Evolutionary conservation across 2,329 filamentous ascomycete genomes (phyloP).

Genomic region (Cercospora berteroae): DNA sequence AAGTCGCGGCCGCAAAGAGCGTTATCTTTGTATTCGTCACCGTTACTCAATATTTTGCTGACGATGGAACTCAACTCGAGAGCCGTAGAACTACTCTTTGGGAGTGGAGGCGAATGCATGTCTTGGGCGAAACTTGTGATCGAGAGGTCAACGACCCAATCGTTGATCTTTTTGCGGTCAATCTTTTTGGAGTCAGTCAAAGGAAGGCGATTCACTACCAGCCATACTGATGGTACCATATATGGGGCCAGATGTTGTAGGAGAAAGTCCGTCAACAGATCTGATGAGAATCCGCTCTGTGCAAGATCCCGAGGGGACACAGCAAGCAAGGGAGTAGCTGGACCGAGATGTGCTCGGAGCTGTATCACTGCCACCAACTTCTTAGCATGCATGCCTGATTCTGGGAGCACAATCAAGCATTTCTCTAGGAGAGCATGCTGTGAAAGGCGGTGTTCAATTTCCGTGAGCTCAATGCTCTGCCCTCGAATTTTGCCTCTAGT

Average conservation of each 20-base stretch:
- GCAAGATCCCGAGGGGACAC: background rate
- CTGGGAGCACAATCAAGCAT: background rate
- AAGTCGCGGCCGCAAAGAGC: background rate
- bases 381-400: background rate
- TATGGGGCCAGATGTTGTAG: background rate
- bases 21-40: background rate
- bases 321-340: background rate
- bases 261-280: background rate
- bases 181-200: background rate
- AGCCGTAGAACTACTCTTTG: background rate
- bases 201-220: background rate
- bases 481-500: background rate
- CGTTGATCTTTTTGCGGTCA: background rate
- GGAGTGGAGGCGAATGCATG: background rate
- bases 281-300: background rate
- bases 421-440: background rate
- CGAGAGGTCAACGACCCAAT: background rate
- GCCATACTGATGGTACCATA: background rate
- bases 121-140: background rate
- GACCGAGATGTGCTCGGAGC: background rate
- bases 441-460: background rate
- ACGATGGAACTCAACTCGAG: background rate
- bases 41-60: background rate
- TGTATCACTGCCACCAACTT: background rate
- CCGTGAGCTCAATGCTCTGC: background rate